Percentiles rank a stretch among this genome's conserved stretches.
Conservation (phyloP, 768 basidiomycete species). For the Mycena albidolilacea region DNA sequence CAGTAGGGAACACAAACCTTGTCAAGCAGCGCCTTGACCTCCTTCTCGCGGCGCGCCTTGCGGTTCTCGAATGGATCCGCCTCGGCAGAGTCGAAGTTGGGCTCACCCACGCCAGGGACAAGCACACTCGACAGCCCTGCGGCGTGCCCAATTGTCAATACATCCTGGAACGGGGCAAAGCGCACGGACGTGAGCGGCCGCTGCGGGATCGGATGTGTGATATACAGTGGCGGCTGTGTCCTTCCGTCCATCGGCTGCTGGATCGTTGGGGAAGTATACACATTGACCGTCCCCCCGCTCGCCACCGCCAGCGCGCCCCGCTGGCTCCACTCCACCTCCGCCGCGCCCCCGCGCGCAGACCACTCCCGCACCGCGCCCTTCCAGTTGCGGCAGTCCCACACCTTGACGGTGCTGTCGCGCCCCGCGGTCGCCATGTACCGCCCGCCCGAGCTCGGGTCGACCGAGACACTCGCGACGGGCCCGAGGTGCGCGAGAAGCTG, state of each 20-base stretch:
- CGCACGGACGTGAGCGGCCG: slow-evolving; percentile 81
- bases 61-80: slow-evolving; percentile 95
- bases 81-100: slow-evolving; percentile 94
- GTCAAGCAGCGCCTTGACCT: slow-evolving; percentile 92
- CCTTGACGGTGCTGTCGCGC: slow-evolving; percentile 89
- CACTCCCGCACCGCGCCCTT: slow-evolving; percentile 87
- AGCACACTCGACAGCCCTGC: slow-evolving; percentile 88
- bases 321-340: slow-evolving; percentile 88
- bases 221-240: slow-evolving; percentile 83
- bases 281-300: slow-evolving; percentile 88
- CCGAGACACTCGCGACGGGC: slow-evolving; percentile 83
- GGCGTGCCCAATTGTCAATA: slow-evolving; percentile 84
- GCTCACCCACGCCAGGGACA: slow-evolving; percentile 93
- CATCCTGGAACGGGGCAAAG: slow-evolving; percentile 94
- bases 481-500: slow-evolving; percentile 93
- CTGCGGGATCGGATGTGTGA: slow-evolving; percentile 89
- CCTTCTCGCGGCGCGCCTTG: slow-evolving; percentile 86
- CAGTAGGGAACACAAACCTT: slow-evolving; percentile 66
- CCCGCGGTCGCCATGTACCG: slow-evolving; percentile 94
- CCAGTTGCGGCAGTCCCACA: slow-evolving; percentile 99
- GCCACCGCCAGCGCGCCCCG: slow-evolving; percentile 88
- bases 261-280: slow-evolving; percentile 81
- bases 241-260: slow-evolving; percentile 65
- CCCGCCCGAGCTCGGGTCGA: slow-evolving; percentile 90
- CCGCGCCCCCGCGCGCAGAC: slow-evolving; percentile 76